phyloP scores from a whole-genome alignment of 441 rosid species.

The Eruca vesicaria region DNA sequence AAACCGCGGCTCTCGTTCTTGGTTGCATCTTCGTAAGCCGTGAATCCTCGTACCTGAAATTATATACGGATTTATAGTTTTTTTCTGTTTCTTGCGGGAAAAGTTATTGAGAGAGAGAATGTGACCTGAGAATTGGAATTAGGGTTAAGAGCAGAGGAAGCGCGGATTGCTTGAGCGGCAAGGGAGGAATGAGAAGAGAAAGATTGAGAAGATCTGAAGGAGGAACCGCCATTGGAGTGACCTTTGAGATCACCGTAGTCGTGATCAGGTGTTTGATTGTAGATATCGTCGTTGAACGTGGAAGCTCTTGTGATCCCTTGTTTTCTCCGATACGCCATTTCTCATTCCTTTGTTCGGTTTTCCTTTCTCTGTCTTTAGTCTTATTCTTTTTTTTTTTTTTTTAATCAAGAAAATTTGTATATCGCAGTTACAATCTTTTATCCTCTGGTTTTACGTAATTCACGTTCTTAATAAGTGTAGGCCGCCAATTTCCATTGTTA shows the following conservation, averaged over 20 bases:
- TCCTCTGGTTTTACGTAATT: slow-evolving; percentile 38
- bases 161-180: slow-evolving; percentile 82
- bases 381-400: neutral
- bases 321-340: slow-evolving; percentile 91
- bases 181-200: slow-evolving; percentile 50
- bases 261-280: slow-evolving; percentile 39
- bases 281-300: slow-evolving; percentile 77
- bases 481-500: neutral
- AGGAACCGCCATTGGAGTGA: slow-evolving; percentile 40
- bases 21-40: slow-evolving; percentile 55
- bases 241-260: slow-evolving; percentile 36
- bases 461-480: slow-evolving; percentile 21
- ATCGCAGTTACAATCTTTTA: slow-evolving; percentile 18
- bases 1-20: slow-evolving; percentile 64
- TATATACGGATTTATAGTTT: neutral
- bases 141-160: slow-evolving; percentile 47
- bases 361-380: neutral
- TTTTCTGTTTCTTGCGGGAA: neutral
- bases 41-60: slow-evolving; percentile 52
- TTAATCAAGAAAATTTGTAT: neutral
- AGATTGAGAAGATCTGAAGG: slow-evolving; percentile 46
- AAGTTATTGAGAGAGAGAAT: neutral
- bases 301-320: slow-evolving; percentile 74
- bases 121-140: slow-evolving; percentile 43
- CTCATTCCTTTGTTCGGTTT: neutral